A percentile compares a stretch with the other conserved stretches of the same genome.
phyloP scores from a whole-genome alignment of 1,284 basidiomycete genomes.

The Volvariella volvacea region DNA sequence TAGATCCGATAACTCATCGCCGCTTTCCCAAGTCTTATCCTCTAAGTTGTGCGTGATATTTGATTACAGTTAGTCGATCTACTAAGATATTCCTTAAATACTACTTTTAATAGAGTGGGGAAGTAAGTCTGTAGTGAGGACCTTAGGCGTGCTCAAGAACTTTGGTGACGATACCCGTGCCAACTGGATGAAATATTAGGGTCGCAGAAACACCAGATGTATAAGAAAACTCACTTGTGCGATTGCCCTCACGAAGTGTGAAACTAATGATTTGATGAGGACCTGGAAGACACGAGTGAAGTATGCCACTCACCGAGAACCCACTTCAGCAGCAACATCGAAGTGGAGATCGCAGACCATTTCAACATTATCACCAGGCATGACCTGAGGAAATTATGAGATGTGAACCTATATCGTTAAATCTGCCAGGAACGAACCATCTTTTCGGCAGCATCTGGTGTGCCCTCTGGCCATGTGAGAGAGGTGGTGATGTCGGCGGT shows the following conservation, averaged over 20 bases:
- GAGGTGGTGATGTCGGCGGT: slow-evolving; percentile 91
- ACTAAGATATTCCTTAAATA: no score
- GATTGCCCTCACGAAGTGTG: slow-evolving; percentile 96
- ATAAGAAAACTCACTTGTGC: slow-evolving; percentile 60
- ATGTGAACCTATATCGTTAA: not conserved
- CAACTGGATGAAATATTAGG: slow-evolving; percentile 43
- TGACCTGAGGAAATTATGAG: slow-evolving; percentile 52
- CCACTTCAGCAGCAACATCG: slow-evolving; percentile 89
- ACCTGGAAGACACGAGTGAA: not conserved
- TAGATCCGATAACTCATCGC: no score
- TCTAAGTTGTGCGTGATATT: no score
- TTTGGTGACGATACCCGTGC: slow-evolving; percentile 88
- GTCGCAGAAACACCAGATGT: slow-evolving; percentile 4
- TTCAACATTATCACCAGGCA: slow-evolving; percentile 98
- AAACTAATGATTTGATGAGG: slow-evolving; percentile 44
- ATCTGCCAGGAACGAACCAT: slow-evolving; percentile 43
- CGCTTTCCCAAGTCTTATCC: no score
- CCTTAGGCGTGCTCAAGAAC: slow-evolving; percentile 43
- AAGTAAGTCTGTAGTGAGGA: slow-evolving; percentile 4
- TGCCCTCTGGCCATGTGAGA: slow-evolving; percentile 84
- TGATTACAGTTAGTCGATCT: no score
- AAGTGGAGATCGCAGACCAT: slow-evolving; percentile 83
- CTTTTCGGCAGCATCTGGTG: slow-evolving; percentile 71
- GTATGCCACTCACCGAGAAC: slow-evolving; percentile 58
- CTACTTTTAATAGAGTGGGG: slow-evolving; percentile 1